Conservation (phyloP, 2,329 filamentous ascomycete species). For the Orbilia javanica region DNA sequence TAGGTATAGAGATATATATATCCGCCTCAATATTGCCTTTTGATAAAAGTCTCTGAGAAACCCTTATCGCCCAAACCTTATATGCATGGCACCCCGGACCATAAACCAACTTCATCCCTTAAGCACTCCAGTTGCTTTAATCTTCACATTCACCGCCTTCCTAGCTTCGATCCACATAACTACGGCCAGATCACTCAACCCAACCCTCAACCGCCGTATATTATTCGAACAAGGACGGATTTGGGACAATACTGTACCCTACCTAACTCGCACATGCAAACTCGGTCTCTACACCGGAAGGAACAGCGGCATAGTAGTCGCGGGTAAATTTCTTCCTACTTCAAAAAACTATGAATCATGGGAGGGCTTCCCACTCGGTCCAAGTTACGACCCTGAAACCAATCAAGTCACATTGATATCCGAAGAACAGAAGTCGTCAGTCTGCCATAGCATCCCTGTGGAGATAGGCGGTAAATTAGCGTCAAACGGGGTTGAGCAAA, state of each 20-base stretch:
- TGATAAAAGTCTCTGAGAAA: background rate
- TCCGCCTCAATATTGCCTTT: background rate
- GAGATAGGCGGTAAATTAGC: background rate
- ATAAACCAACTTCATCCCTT: background rate
- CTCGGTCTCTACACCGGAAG: background rate
- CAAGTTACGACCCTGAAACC: background rate
- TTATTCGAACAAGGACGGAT: background rate
- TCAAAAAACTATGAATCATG: background rate
- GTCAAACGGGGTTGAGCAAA: background rate
- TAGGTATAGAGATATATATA: too few species aligned
- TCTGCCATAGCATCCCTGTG: background rate
- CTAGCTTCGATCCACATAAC: background rate
- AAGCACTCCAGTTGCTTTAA: background rate
- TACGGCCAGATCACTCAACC: background rate
- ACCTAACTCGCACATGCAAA: background rate
- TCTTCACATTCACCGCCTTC: background rate
- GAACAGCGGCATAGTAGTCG: background rate
- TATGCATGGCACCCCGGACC: background rate
- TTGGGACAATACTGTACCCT: background rate
- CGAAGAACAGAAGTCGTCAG: background rate
- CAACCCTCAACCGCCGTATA: background rate
- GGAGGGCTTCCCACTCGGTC: slow-evolving; percentile 2
- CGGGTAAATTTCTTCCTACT: background rate
- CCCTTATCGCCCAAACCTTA: background rate
- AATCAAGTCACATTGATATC: background rate